These are phyloP conservation scores for Ensete glaucum DNA, from an alignment of 176 grass and related monocot genomes.

Conservation along the genomic window DNA sequence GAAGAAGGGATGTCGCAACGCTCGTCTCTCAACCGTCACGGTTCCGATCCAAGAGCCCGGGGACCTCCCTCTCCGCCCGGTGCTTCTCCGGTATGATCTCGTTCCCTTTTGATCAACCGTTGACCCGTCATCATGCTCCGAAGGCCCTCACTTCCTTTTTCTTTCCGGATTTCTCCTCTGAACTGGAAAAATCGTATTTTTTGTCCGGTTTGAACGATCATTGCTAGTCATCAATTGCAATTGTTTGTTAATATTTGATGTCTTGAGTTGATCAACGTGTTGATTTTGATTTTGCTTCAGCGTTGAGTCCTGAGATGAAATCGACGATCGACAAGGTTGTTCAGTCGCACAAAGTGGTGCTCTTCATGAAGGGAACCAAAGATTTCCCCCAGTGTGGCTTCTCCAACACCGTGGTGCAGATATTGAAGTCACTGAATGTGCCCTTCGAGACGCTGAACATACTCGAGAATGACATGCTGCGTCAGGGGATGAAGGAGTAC, in stretches of 20 bases:
- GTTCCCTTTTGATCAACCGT: background rate
- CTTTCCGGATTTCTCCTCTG: too few relatives aligned
- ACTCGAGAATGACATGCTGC: slow-evolving; percentile 75
- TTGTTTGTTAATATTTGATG: background rate
- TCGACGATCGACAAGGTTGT: slow-evolving; percentile 85
- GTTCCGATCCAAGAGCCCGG: background rate
- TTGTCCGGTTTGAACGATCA: too few relatives aligned
- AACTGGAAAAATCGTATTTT: too few relatives aligned
- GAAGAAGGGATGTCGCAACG: background rate
- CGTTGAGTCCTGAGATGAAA: slow-evolving; percentile 45
- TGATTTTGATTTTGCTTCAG: slow-evolving; percentile 1
- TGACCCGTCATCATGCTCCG: background rate
- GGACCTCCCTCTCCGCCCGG: slow-evolving; percentile 28
- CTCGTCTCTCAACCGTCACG: slow-evolving; percentile 5
- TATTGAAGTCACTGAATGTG: slow-evolving; percentile 72
- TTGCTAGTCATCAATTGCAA: too few relatives aligned
- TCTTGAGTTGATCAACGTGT: background rate
- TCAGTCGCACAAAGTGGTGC: slow-evolving; percentile 57
- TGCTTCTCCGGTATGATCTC: slow-evolving; percentile 38
- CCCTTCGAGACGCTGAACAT: slow-evolving; percentile 91
- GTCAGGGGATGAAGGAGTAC: slow-evolving; percentile 90
- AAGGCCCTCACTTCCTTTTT: too few relatives aligned
- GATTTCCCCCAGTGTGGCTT: slow-evolving; percentile 98
- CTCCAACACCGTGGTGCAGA: slow-evolving; percentile 92
- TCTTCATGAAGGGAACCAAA: slow-evolving; percentile 98